A percentile compares a stretch with the other conserved stretches of the same genome.
Conservation (phyloP, 1,284 basidiomycete species). For the Microbotryum silenes-acaulis region DNA sequence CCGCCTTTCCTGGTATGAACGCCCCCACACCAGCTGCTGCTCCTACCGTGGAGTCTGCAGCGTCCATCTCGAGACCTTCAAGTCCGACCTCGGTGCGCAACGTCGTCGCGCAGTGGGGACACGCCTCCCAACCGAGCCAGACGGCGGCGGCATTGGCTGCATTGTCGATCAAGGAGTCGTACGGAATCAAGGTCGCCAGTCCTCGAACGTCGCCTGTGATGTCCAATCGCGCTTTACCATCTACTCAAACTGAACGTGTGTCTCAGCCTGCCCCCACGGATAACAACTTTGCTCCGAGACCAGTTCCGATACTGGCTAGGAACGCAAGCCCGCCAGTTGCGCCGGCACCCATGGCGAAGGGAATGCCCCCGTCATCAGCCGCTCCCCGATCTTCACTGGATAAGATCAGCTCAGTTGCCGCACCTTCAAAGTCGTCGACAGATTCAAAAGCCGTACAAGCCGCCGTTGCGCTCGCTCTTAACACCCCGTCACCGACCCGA, state of each 20-base stretch:
- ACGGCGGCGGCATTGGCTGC: neutral
- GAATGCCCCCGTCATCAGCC: neutral
- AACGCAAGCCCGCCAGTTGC: too few relatives aligned
- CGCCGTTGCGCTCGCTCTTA: constrained; percentile 2
- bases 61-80: neutral
- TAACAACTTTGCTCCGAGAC: too few relatives aligned
- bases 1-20: constrained; percentile 22
- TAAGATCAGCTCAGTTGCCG: neutral
- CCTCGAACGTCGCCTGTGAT: too few relatives aligned
- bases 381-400: neutral
- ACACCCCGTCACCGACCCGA: neutral
- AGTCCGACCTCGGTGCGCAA: neutral
- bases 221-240: too few relatives aligned
- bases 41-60: neutral
- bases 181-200: constrained; percentile 17
- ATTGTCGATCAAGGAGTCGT: constrained; percentile 17
- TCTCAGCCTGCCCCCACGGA: too few relatives aligned
- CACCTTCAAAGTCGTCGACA: neutral
- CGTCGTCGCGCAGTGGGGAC: neutral
- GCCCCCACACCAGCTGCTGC: neutral
- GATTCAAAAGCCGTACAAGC: neutral
- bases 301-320: too few relatives aligned
- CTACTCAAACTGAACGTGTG: too few relatives aligned
- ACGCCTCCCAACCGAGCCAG: neutral
- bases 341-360: neutral